Evolutionary conservation across 805 yeast species (phyloP).

Genomic region (Nakazawaea anatomiae): DNA sequence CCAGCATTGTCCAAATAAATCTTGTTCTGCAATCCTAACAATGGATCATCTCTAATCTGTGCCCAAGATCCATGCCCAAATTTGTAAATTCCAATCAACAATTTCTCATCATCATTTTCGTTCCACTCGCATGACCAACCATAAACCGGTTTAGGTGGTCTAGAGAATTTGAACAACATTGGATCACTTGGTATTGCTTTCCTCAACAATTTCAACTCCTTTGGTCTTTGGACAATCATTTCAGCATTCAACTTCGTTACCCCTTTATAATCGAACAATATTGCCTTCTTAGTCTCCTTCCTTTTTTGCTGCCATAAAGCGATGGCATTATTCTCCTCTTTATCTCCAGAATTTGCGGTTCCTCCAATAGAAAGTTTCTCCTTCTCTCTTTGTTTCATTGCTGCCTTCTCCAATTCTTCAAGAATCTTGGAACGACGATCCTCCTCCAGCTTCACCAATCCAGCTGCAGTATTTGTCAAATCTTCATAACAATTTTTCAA

Average conservation of each 20-base stretch:
- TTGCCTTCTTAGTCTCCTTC: constrained; percentile 77
- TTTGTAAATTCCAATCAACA: constrained; percentile 80
- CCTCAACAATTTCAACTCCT: constrained; percentile 68
- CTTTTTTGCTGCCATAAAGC: constrained; percentile 57
- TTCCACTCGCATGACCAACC: constrained; percentile 93
- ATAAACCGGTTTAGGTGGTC: constrained; percentile 70
- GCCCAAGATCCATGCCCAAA: constrained; percentile 97
- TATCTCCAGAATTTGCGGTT: constrained; percentile 1
- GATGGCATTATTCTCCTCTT: not conserved
- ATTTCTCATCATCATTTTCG: constrained; percentile 75
- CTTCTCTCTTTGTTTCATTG: constrained; percentile 44
- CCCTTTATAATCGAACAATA: constrained; percentile 80
- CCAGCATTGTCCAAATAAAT: constrained; percentile 51
- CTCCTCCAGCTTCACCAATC: constrained; percentile 60
- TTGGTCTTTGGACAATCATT: constrained; percentile 72
- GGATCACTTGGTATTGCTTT: constrained; percentile 50
- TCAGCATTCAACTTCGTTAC: constrained; percentile 92
- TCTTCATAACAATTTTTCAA: constrained; percentile 76
- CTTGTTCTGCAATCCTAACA: constrained; percentile 79
- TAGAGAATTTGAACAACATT: constrained; percentile 51
- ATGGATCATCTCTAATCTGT: constrained; percentile 92
- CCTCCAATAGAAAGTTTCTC: constrained; percentile 23
- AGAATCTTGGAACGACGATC: constrained; percentile 49
- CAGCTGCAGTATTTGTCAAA: constrained; percentile 54
- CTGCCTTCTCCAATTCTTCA: constrained; percentile 55